Base-by-base conservation (phyloP, 257 asterid species). In the Forsythia suspensa region DNA sequence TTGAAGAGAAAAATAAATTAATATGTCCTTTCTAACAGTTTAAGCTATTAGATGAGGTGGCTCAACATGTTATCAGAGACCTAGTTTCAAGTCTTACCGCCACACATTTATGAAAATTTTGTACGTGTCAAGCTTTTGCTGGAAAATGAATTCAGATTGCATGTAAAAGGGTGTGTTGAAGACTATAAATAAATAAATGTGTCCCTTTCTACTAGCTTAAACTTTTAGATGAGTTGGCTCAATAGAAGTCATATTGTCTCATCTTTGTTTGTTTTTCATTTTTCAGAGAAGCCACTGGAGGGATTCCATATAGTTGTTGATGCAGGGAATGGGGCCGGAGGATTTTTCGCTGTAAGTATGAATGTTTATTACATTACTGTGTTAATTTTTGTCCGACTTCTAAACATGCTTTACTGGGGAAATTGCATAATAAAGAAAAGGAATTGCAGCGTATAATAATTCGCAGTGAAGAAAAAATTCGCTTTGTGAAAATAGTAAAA, bases 261-360 rank as follows among this genome's bases (percentile, higher is more conserved):
- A 79, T 79, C 71, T 69, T 66, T 76, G 7, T 75, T 81, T 36
- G 34, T 66, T 76, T 55, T 74, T 73, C 63, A 72, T 77, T 75
- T 87, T 82, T 66, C 96, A 96, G 99, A 96, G 86, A 94, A 87
- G 90, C 99, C 99, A 66, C 86, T 96, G 86, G 96, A 94, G 77
- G 98, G 98, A 79, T 91, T 96, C 92, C 98, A 96, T 80, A 94
- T 96, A 78, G 88, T 96, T 82, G 99, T 96, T 78, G 99, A 96
- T 86, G 99, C 99, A 59, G 99, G 99, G 79, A 96, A 96, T 85
- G 99, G 99, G 41, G 97, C 99, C 51, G 99, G 99, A 79, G 99
- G 99, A 70, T 96, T 96, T 81, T 96, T 96, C 84, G 97, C 95
- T 52, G 97, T 91, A 86, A 89, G 98, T 85, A 80, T 78, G 78